Percentiles rank a stretch among this genome's conserved stretches.
These are phyloP conservation scores for Leptodontidium sp. DNA, from an alignment of 2,329 filamentous ascomycete species.

Conservation along the genomic window DNA sequence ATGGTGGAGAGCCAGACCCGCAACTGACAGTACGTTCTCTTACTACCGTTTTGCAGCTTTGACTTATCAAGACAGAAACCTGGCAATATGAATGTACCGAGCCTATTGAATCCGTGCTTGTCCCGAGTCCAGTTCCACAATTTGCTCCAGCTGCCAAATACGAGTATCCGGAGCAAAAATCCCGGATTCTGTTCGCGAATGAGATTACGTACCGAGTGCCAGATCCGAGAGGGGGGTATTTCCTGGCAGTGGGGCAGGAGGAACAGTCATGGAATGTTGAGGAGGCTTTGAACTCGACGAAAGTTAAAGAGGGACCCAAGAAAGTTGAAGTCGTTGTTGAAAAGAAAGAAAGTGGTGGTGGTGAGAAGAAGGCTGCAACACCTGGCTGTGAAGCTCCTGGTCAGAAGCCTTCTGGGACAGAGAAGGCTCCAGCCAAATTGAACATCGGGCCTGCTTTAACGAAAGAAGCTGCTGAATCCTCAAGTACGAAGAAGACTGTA, in stretches of 20 bases:
- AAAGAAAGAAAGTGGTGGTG: neutral
- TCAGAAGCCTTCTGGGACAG: neutral
- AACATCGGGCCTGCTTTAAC: too few relatives aligned
- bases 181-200: neutral
- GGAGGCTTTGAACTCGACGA: neutral
- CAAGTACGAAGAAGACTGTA: slow-evolving; percentile 11
- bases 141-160: neutral
- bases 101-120: neutral
- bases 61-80: slow-evolving; percentile 4
- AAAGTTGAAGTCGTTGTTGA: neutral
- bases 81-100: slow-evolving; percentile 5
- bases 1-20: slow-evolving; percentile 12
- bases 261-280: neutral
- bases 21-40: neutral
- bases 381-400: neutral
- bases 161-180: neutral
- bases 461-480: neutral
- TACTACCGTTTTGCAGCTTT: neutral
- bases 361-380: neutral
- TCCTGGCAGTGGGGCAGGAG: slow-evolving; percentile 6
- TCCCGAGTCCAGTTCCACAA: neutral
- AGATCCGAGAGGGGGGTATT: slow-evolving; percentile 1
- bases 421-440: neutral
- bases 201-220: neutral
- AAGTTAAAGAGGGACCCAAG: neutral